These are phyloP conservation scores for Neospermospora avenae DNA, from an alignment of 2,329 filamentous ascomycete genomes.

Conservation along the genomic window DNA sequence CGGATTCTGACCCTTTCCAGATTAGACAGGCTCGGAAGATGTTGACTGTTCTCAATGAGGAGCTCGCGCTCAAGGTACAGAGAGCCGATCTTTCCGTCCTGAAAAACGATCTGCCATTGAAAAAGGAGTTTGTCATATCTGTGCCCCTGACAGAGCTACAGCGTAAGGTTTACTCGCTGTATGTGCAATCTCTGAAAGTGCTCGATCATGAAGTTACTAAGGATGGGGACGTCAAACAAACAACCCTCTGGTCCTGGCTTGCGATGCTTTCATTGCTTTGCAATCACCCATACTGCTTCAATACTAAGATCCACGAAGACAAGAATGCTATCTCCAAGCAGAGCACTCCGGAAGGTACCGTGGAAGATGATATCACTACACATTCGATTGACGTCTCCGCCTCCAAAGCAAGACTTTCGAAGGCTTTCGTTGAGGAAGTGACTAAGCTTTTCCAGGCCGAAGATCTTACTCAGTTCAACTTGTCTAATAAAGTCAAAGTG, in stretches of 20 bases:
- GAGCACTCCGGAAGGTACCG: not conserved
- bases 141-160: conserved; percentile 69
- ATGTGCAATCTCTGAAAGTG: conserved; percentile 41
- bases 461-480: conserved; percentile 41
- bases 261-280: conserved; percentile 50
- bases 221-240: conserved; percentile 37
- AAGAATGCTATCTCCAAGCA: conserved; percentile 31
- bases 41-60: conserved; percentile 66
- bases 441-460: conserved; percentile 38
- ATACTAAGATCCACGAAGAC: conserved; percentile 45
- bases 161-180: conserved; percentile 55
- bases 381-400: conserved; percentile 26
- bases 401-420: conserved; percentile 30
- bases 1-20: conserved; percentile 56
- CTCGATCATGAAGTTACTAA: conserved; percentile 26
- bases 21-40: conserved; percentile 60
- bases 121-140: conserved; percentile 78
- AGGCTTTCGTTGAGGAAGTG: conserved; percentile 33
- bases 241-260: conserved; percentile 53
- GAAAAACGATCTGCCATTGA: conserved; percentile 64
- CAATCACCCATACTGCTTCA: conserved; percentile 50
- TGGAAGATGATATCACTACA: conserved; percentile 22
- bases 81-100: conserved; percentile 69
- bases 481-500: conserved; percentile 68
- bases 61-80: conserved; percentile 75